These are phyloP conservation scores for Macrotyloma uniflorum DNA, from an alignment of 306 rosid genomes.

Conservation along the genomic window DNA sequence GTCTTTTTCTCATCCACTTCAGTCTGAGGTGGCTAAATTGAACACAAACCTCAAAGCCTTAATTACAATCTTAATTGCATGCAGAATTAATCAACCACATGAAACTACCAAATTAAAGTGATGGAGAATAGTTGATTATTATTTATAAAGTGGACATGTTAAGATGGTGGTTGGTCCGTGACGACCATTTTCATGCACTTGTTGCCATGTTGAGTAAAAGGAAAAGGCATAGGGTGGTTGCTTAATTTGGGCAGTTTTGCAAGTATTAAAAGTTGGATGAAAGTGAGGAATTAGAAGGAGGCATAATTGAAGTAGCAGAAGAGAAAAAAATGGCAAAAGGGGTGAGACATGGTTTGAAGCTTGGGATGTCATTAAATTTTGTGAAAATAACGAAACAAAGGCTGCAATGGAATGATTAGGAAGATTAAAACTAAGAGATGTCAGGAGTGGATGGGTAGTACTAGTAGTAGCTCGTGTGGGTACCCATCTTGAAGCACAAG, in stretches of 20 bases:
- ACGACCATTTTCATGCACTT: slow-evolving; percentile 16
- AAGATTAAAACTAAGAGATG: slow-evolving; percentile 28
- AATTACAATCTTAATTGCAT: slow-evolving; percentile 3
- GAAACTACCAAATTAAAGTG: neutral
- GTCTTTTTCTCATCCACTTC: neutral
- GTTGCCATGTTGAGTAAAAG: slow-evolving; percentile 12
- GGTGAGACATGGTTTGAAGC: slow-evolving; percentile 18
- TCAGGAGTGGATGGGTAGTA: slow-evolving; percentile 23
- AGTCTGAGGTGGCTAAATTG: neutral
- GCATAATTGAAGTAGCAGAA: slow-evolving; percentile 15
- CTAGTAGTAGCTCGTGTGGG: slow-evolving; percentile 28
- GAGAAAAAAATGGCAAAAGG: slow-evolving; percentile 12
- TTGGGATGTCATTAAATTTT: slow-evolving; percentile 44
- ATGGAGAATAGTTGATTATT: neutral
- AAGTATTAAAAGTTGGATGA: slow-evolving; percentile 15
- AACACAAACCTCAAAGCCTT: slow-evolving; percentile 8
- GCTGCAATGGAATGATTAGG: slow-evolving; percentile 41
- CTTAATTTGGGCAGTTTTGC: slow-evolving; percentile 35
- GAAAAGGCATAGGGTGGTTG: slow-evolving; percentile 31
- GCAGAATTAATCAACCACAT: slow-evolving; percentile 8
- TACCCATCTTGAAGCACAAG: slow-evolving; percentile 41
- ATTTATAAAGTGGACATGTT: neutral
- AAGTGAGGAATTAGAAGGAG: slow-evolving; percentile 25
- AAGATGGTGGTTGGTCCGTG: slow-evolving; percentile 17
- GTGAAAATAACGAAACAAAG: slow-evolving; percentile 46